These are phyloP conservation scores for Picea sitchensis DNA, from an alignment of 75 land plant genomes.

Conservation along the genomic window DNA sequence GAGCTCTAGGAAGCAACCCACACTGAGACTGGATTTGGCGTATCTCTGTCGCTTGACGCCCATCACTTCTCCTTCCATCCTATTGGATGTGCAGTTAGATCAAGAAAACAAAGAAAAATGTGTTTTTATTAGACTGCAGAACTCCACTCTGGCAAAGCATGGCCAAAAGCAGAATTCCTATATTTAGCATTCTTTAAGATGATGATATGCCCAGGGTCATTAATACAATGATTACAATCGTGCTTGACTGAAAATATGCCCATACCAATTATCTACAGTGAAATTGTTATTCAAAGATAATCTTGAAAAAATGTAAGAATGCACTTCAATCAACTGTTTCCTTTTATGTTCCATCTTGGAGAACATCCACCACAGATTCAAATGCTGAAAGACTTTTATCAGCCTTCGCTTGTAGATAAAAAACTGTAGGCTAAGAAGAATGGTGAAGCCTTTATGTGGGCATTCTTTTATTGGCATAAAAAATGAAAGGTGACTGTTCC, in stretches of 20 bases:
- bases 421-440: not conserved
- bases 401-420: not conserved
- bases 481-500: not conserved
- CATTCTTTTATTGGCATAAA: not conserved
- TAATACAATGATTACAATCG: not conserved
- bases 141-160: not conserved
- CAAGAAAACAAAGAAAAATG: not conserved
- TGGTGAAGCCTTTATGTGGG: not conserved
- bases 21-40: slow-evolving; percentile 73
- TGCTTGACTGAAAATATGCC: not conserved
- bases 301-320: not conserved
- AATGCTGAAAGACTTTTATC: not conserved
- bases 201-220: not conserved
- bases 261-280: not conserved
- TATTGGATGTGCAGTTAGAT: slow-evolving; percentile 15
- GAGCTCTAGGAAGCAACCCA: slow-evolving; percentile 91
- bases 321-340: not conserved
- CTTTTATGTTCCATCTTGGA: not conserved
- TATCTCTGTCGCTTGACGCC: slow-evolving; percentile 62
- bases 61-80: slow-evolving; percentile 94
- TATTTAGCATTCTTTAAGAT: not conserved
- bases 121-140: not conserved
- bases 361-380: not conserved
- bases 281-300: not conserved
- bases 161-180: not conserved